Conservation (phyloP, 495 filamentous ascomycete genomes). For the Neurospora tetraspora region DNA sequence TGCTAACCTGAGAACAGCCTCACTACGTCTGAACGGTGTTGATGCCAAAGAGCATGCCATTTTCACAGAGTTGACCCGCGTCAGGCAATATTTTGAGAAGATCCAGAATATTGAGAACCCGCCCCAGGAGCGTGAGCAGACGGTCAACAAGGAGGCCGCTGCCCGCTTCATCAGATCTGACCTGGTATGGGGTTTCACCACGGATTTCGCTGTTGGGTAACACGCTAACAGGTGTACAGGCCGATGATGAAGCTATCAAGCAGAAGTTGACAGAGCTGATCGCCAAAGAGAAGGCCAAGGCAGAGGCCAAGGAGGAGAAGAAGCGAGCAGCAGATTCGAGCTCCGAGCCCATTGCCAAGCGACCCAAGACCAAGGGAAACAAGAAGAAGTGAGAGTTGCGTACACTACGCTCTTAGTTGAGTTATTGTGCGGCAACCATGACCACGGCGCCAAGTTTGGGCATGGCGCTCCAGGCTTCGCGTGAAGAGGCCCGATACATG, state of each 20-base stretch:
- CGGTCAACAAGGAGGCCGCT: slow-evolving; percentile 71
- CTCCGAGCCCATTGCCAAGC: slow-evolving; percentile 13
- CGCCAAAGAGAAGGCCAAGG: slow-evolving; percentile 36
- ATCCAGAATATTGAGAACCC: slow-evolving; percentile 55
- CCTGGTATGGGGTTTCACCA: slow-evolving; percentile 39
- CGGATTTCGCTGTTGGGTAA: neutral
- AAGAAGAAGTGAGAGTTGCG: slow-evolving; percentile 14
- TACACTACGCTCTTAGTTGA: neutral
- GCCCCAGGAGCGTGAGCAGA: slow-evolving; percentile 45
- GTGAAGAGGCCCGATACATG: neutral
- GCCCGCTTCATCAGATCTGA: slow-evolving; percentile 70
- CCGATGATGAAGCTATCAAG: slow-evolving; percentile 29
- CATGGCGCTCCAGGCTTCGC: neutral
- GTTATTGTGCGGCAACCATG: neutral
- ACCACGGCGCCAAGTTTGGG: neutral
- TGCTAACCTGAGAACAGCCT: slow-evolving; percentile 44
- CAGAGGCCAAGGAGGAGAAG: slow-evolving; percentile 26
- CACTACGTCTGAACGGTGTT: slow-evolving; percentile 67
- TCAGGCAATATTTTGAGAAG: slow-evolving; percentile 89
- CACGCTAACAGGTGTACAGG: slow-evolving; percentile 13
- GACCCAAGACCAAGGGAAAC: slow-evolving; percentile 18
- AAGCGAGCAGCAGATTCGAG: slow-evolving; percentile 27
- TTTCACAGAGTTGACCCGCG: slow-evolving; percentile 70
- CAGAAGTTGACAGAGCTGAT: slow-evolving; percentile 34
- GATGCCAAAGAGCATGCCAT: slow-evolving; percentile 77